These are phyloP conservation scores for Fusarium marasasianum DNA, from an alignment of 2,329 filamentous ascomycete species.

Conservation along the genomic window DNA sequence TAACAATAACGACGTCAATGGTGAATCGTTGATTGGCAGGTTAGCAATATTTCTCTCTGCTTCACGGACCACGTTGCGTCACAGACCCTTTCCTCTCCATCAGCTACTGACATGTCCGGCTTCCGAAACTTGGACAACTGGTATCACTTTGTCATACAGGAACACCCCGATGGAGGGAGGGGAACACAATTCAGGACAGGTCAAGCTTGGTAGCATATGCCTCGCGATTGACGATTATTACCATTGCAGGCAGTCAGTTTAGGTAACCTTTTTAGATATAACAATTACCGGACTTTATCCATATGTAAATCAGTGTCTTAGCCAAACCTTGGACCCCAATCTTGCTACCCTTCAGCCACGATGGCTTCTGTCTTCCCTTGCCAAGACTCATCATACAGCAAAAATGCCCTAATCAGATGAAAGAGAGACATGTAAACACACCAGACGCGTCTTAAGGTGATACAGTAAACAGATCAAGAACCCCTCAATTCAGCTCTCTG, in stretches of 20 bases:
- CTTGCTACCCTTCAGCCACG: slow-evolving; percentile 1
- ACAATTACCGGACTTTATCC: slow-evolving; percentile 3
- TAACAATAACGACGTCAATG: not conserved
- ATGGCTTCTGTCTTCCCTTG: slow-evolving; percentile 1
- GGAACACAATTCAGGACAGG: slow-evolving; percentile 1
- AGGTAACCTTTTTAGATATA: not conserved
- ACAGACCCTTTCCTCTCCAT: not conserved
- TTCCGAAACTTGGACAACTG: slow-evolving; percentile 2
- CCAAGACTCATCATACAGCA: not conserved
- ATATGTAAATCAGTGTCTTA: not conserved
- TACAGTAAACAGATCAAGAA: not conserved
- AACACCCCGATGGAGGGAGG: not conserved
- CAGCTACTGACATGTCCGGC: not conserved
- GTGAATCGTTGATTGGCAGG: not conserved
- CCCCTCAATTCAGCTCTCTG: slow-evolving; percentile 23
- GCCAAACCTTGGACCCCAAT: not conserved
- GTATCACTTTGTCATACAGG: slow-evolving; percentile 17
- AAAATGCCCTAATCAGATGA: not conserved
- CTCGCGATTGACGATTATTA: not conserved
- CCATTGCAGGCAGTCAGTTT: not conserved
- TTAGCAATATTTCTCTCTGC: not conserved
- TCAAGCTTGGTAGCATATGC: not conserved
- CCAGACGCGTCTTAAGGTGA: not conserved
- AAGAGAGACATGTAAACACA: slow-evolving; percentile 23
- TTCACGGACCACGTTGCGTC: slow-evolving; percentile 11